Evolutionary conservation across 352 stramenopile species (phyloP).

Genomic region (Pythium coloratum): DNA sequence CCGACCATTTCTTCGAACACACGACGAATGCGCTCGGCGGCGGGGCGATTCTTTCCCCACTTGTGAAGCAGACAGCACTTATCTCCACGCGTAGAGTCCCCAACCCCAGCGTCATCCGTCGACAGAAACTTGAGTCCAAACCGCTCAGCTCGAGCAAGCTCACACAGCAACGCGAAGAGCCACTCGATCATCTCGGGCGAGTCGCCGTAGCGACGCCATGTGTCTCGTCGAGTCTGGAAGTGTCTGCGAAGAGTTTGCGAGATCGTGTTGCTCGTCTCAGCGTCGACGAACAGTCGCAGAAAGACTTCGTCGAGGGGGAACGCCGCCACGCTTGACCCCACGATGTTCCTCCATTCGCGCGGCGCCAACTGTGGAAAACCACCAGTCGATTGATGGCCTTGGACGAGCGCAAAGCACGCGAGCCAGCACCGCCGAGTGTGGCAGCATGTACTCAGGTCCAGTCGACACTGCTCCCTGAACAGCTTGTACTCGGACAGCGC

Average conservation of each 20-base stretch:
- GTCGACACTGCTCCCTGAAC: conserved; percentile 11
- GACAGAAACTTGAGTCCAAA: conserved; percentile 4
- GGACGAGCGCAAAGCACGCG: conserved; percentile 62
- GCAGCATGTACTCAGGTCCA: neutral
- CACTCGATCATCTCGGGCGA: conserved; percentile 67
- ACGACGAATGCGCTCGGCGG: conserved; percentile 51
- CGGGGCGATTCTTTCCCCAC: conserved; percentile 59
- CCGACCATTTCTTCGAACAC: conserved; percentile 70
- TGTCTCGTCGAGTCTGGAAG: conserved; percentile 46
- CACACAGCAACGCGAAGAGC: conserved; percentile 72
- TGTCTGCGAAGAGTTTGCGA: conserved; percentile 70
- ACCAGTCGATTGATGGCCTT: conserved; percentile 44
- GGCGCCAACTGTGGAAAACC: conserved; percentile 44
- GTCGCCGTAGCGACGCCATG: conserved; percentile 55
- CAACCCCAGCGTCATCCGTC: neutral
- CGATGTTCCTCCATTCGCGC: conserved; percentile 46
- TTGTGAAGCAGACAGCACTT: conserved; percentile 70
- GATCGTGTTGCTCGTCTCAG: conserved; percentile 66
- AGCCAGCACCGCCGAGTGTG: conserved; percentile 20
- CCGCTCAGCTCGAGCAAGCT: conserved; percentile 59
- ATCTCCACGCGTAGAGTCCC: neutral
- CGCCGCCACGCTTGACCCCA: conserved; percentile 37
- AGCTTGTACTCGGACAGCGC: conserved; percentile 46
- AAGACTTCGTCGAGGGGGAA: conserved; percentile 53
- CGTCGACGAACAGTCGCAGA: conserved; percentile 72